These are phyloP conservation scores for Coemansia sp. DNA, from an alignment of 192 early-diverging fungal species.

Conservation along the genomic window DNA sequence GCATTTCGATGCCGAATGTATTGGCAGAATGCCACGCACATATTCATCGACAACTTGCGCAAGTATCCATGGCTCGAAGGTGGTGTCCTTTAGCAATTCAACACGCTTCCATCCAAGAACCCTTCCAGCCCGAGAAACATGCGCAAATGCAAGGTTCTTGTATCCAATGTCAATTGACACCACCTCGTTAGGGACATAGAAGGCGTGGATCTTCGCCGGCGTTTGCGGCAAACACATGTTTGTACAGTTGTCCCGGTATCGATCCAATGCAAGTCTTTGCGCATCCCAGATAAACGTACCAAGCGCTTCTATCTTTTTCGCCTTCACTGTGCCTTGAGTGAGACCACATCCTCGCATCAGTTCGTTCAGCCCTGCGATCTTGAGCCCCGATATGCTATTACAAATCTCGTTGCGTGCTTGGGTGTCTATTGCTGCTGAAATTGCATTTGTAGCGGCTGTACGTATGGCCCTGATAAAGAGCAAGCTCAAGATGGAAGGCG, in stretches of 20 bases:
- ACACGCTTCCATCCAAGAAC: conserved; percentile 44
- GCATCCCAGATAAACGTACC: conserved; percentile 37
- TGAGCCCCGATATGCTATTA: conserved; percentile 19
- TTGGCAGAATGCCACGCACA: conserved; percentile 37
- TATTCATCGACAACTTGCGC: conserved; percentile 32
- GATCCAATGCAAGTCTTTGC: conserved; percentile 26
- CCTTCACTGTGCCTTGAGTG: conserved; percentile 36
- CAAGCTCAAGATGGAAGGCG: neutral
- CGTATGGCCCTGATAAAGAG: neutral
- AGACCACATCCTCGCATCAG: conserved; percentile 45
- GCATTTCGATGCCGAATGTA: conserved; percentile 19
- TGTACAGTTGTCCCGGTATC: conserved; percentile 11
- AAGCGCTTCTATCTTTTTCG: conserved; percentile 30
- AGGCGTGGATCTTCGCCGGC: conserved; percentile 10
- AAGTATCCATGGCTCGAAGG: conserved; percentile 53
- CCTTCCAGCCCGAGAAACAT: conserved; percentile 30
- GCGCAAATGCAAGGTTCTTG: conserved; percentile 52
- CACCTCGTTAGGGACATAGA: conserved; percentile 37
- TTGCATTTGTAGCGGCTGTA: neutral
- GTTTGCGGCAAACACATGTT: conserved; percentile 4
- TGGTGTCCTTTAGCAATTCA: conserved; percentile 44
- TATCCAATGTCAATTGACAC: conserved; percentile 58
- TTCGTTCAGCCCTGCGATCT: conserved; percentile 30
- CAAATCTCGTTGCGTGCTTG: conserved; percentile 17
- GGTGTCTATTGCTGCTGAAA: neutral